Base-by-base conservation (phyloP, 148 eudicot genomes). In the Dianthus caryophyllus region DNA sequence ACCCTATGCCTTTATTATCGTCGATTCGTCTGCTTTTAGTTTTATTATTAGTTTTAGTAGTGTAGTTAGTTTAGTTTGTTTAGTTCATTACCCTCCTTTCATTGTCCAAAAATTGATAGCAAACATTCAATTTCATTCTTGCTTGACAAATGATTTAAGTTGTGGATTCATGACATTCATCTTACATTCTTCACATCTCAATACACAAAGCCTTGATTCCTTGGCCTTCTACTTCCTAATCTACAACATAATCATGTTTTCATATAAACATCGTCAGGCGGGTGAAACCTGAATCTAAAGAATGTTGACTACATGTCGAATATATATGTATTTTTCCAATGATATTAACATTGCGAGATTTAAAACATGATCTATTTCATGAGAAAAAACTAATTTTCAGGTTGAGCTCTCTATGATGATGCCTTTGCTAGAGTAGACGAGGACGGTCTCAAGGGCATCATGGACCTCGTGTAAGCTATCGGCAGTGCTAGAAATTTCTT, bases 401-500 rank as follows among this genome's bases (percentile, higher is more conserved):
- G 24, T 52, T 21, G 49, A 64, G 41, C 48, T 59, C 76, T 76
- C n/a, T n/a, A n/a, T n/a, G n/a, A n/a, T n/a, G n/a, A 84, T 26
- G 78, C 76, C 85, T 89, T 85, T 17, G 73, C 78, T 63, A 76
- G 66, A 59, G 70, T 50, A 43, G 84, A 61, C 1, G 77, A 14
- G 38, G 60, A 64, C 10, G 44, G 44, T 72, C 77, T 80, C 61
- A 87, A 76, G 24, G 96, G 86, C 53, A 84, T 84, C n/a, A 84
- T 64, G 63, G 96, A 81, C 76, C 70, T 88, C 14, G 85, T 84
- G 33, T 88, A 94, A 2, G 99, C 97, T 4, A 86, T 25, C 0
- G 97, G 99, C 81, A 94, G 72, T 20, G 99, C 77, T 0, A 90
- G 60, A 38, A 88, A 77, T 78, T 94, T 94, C 85, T 94, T 90